phyloP scores from a whole-genome alignment of 179 eudicot species.

The Spinacia oleracea region DNA sequence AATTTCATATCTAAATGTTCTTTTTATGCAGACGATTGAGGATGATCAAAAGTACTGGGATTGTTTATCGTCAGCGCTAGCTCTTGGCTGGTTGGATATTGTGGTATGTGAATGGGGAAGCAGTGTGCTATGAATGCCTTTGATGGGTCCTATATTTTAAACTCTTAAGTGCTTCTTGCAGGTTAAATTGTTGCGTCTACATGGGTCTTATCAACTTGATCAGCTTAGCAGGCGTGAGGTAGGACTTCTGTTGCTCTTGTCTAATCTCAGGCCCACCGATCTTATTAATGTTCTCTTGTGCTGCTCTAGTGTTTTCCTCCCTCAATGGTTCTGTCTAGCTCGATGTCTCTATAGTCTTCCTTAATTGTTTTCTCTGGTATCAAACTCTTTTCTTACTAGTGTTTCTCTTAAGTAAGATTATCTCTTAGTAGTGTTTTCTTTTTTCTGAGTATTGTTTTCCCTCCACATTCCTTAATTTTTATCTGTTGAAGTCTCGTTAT shows the following conservation, averaged over 20 bases:
- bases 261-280: neutral
- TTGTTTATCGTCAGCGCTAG: conserved; percentile 72
- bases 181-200: conserved; percentile 87
- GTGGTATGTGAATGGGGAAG: conserved; percentile 55
- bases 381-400: neutral
- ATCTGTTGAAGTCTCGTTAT: neutral
- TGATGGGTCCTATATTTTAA: conserved; percentile 1
- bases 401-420: neutral
- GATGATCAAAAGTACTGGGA: conserved; percentile 83
- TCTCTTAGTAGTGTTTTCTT: neutral
- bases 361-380: neutral
- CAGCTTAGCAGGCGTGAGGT: conserved; percentile 95
- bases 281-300: neutral
- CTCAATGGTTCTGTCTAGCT: neutral
- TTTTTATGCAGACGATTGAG: conserved; percentile 63
- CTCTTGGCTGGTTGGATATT: conserved; percentile 95
- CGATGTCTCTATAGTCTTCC: neutral
- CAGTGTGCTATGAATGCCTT: conserved; percentile 6
- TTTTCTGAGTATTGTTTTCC: neutral
- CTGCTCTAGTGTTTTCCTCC: neutral
- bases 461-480: neutral
- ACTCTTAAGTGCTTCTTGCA: conserved; percentile 31
- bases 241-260: conserved; percentile 23
- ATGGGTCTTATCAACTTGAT: conserved; percentile 84
- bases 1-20: neutral